phyloP scores from a whole-genome alignment of 1,139 yeast genomes.

The Geotrichum candidum region DNA sequence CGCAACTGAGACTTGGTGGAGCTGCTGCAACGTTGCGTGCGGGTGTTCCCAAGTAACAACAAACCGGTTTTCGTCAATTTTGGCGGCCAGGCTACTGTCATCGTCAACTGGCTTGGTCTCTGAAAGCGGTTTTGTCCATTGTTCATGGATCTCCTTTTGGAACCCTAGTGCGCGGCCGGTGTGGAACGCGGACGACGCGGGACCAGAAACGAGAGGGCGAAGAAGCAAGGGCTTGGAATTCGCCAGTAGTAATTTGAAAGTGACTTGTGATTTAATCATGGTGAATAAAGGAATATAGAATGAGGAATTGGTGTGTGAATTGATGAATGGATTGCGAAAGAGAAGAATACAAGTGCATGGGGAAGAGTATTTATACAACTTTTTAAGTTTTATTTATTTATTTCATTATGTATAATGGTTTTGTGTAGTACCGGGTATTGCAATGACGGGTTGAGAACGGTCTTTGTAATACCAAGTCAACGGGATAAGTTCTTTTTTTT shows the following conservation, averaged over 20 bases:
- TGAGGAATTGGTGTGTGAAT: background rate
- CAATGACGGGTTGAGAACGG: too few species aligned
- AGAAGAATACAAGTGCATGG: background rate
- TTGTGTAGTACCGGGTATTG: background rate
- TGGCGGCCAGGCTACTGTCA: background rate
- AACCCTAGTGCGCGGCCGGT: background rate
- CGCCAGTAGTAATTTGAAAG: background rate
- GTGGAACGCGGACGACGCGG: background rate
- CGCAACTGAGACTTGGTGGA: conserved; percentile 38
- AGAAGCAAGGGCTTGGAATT: background rate
- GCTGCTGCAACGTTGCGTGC: conserved; percentile 2
- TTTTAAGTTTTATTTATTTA: background rate
- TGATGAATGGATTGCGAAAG: background rate
- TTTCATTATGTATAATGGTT: background rate
- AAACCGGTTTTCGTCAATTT: conserved; percentile 10
- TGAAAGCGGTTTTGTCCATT: conserved; percentile 14
- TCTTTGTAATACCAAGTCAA: too few species aligned
- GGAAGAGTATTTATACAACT: background rate
- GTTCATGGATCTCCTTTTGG: conserved; percentile 12
- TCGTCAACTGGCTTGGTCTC: conserved; percentile 7
- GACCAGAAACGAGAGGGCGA: background rate
- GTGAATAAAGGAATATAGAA: background rate
- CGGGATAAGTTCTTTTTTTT: too few species aligned
- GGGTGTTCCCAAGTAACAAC: conserved; percentile 18
- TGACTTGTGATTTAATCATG: background rate